A percentile compares a stretch with the other conserved stretches of the same genome.
phyloP scores from a whole-genome alignment of 2,329 filamentous ascomycete species.

The Cladosporium velox region DNA sequence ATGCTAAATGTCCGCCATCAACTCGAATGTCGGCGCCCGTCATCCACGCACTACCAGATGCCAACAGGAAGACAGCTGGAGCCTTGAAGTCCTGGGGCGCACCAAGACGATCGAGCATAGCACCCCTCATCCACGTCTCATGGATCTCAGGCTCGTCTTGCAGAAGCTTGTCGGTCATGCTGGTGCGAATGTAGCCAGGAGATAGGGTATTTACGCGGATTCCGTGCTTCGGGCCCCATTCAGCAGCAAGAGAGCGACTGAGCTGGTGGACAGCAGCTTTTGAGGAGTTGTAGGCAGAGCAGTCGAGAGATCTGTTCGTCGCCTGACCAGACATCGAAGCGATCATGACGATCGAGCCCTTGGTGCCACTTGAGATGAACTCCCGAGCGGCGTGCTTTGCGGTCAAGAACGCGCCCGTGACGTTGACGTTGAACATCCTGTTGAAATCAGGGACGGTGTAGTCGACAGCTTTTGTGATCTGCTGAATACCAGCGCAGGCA shows the following conservation, averaged over 20 bases:
- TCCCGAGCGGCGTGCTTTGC: constrained; percentile 38
- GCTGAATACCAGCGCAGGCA: constrained; percentile 33
- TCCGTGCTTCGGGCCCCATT: constrained; percentile 46
- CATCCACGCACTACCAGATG: constrained; percentile 70
- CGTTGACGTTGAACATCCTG: constrained; percentile 42
- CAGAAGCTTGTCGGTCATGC: constrained; percentile 39
- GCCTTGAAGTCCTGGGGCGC: constrained; percentile 62
- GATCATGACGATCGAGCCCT: constrained; percentile 42
- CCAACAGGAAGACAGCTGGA: constrained; percentile 67
- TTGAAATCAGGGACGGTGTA: constrained; percentile 39
- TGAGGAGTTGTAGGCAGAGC: constrained; percentile 55
- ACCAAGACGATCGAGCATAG: constrained; percentile 56
- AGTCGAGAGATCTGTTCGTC: constrained; percentile 47
- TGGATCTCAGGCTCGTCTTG: constrained; percentile 53
- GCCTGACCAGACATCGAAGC: constrained; percentile 42
- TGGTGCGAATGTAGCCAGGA: constrained; percentile 41
- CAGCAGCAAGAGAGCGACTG: constrained; percentile 54
- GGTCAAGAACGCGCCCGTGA: constrained; percentile 41
- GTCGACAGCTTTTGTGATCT: constrained; percentile 34
- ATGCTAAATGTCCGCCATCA: constrained; percentile 63
- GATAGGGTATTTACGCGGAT: constrained; percentile 39
- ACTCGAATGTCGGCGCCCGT: constrained; percentile 69
- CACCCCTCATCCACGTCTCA: constrained; percentile 56
- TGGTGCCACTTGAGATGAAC: constrained; percentile 35
- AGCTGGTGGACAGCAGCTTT: constrained; percentile 59